Percentiles rank a stretch among this genome's conserved stretches.
phyloP scores from a whole-genome alignment of 495 filamentous ascomycete genomes.

The Bacidia rubella region DNA sequence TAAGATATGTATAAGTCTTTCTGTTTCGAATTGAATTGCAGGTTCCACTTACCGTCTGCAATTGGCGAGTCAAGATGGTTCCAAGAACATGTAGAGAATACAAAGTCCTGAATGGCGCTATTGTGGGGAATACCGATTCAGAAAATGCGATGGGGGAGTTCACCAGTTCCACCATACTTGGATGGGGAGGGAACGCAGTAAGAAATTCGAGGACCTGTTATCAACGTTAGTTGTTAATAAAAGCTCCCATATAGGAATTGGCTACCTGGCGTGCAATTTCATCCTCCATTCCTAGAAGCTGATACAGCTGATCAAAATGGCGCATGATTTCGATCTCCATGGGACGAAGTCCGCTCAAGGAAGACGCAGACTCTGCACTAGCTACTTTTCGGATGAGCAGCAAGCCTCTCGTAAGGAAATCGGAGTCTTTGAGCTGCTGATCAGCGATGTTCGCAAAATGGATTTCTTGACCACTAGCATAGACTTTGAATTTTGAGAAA shows the following conservation, averaged over 20 bases:
- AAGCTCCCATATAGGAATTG: not conserved
- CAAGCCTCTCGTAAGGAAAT: constrained; percentile 42
- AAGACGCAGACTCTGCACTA: constrained; percentile 24
- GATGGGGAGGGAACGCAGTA: constrained; percentile 55
- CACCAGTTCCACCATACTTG: constrained; percentile 44
- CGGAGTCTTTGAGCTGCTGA: constrained; percentile 28
- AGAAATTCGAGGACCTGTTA: constrained; percentile 60
- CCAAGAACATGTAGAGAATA: constrained; percentile 59
- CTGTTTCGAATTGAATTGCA: not conserved
- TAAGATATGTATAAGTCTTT: not conserved
- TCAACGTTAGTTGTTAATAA: constrained; percentile 3
- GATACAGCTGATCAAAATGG: constrained; percentile 78
- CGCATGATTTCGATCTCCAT: constrained; percentile 66
- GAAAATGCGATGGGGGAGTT: constrained; percentile 38
- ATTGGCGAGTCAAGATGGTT: constrained; percentile 32
- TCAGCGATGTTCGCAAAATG: constrained; percentile 31
- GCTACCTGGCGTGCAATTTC: constrained; percentile 53
- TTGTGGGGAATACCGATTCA: constrained; percentile 49
- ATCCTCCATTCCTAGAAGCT: constrained; percentile 63
- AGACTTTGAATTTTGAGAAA: constrained; percentile 50
- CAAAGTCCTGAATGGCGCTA: constrained; percentile 57
- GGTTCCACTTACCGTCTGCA: constrained; percentile 23
- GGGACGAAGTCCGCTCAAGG: constrained; percentile 27
- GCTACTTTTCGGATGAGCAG: constrained; percentile 39
- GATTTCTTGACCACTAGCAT: constrained; percentile 36